Conservation (phyloP, 2,329 filamentous ascomycete genomes). For the Pestalotiopsis sp. region DNA sequence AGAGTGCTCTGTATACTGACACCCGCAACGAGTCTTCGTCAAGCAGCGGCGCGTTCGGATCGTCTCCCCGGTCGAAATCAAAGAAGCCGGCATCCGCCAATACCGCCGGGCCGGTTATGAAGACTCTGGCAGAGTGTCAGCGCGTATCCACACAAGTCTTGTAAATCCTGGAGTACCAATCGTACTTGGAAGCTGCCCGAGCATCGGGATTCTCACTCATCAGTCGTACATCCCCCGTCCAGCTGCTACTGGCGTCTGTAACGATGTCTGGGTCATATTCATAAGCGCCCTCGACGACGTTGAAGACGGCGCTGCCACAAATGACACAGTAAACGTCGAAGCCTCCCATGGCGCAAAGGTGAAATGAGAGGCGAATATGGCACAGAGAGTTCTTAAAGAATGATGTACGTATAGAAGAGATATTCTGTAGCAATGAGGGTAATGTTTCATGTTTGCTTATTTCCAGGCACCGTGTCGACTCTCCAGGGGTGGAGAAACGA, state of each 20-base stretch:
- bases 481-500: too few relatives aligned
- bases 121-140: neutral
- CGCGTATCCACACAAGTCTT: too few relatives aligned
- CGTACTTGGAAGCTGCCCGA: neutral
- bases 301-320: neutral
- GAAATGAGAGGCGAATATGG: too few relatives aligned
- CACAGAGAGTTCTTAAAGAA: too few relatives aligned
- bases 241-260: neutral
- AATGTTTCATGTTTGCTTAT: too few relatives aligned
- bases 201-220: neutral
- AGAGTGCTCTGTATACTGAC: neutral
- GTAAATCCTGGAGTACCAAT: neutral
- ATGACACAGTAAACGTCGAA: neutral
- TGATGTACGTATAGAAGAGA: too few relatives aligned
- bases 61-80: neutral
- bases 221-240: neutral
- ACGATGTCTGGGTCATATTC: neutral
- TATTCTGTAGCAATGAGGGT: too few relatives aligned
- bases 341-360: neutral
- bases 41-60: neutral
- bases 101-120: neutral
- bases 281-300: neutral
- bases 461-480: too few relatives aligned
- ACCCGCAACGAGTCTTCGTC: neutral
- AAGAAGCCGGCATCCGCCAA: neutral